Evolutionary conservation across 441 rosid species (phyloP), one percentile per base, ranked within the genome.

Genomic region (Pelargonium cotyledonis): DNA sequence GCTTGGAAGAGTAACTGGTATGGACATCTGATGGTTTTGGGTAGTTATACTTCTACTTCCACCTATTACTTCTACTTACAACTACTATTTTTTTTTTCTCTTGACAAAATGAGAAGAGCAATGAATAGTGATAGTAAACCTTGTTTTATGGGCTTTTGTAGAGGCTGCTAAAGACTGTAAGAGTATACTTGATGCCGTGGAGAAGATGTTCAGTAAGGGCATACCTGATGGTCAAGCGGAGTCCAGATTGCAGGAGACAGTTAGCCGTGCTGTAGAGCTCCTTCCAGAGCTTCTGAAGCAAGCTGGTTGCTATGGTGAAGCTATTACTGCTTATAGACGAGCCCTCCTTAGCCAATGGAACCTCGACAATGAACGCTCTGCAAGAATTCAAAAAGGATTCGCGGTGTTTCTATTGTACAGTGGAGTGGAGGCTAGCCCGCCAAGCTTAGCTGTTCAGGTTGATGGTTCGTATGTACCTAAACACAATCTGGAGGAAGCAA

Each of bases 281-380:
- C 96, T 88, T 69, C 98, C 96, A 0, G 86, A 85, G 78, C 84
- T 93, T 15, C 87, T 88, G 91, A 89, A 81, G 85, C 87, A 86
- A 68, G 87, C 89, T 19, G 89, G 87, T 64, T 85, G 83, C 66
- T 84, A 78, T 68, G 79, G 77, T 47, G 92, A 93, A 75, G 93
- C 95, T 0, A 81, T 84, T 66, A 68, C 88, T 53, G 77, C 98
- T 75, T 93, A 91, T 46, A 87, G 98, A 69, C 89, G 93, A 35
- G 90, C 93, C 18, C 89, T 92, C 29, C 87, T 89, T 63, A 85
- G 92, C 80, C 92, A 83, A 35, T 92, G 98, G 97, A 92, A 86
- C 78, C 89, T 92, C 18, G 86, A 85, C 29, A 81, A 86, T 65
- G 89, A 85, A 40, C 73, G 91, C 69, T 86, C 92, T 72, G 94